Evolutionary conservation across 257 asterid genomes (phyloP), one percentile per base, ranked within the genome.

Genomic region (Knoxia roxburghii): DNA sequence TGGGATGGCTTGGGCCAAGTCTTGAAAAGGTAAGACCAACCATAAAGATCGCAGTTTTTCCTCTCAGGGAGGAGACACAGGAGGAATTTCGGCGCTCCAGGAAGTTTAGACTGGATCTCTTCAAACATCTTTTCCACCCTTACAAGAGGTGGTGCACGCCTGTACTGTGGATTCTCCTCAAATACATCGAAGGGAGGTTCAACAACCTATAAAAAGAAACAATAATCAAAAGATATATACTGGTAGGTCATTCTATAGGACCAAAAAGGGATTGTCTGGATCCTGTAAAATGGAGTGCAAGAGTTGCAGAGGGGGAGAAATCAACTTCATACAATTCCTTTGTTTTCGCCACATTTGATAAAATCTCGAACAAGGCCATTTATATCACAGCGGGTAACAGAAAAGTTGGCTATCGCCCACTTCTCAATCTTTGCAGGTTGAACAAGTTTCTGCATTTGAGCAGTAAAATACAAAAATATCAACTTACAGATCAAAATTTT

Each of bases 321-420:
- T 35, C 1, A 52, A 18, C 46, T 61, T 80, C 96, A 51, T 84
- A 92, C 98, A 64, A 89, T 76, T 82, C 98, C 98, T 79, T 92
- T 92, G 70, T 58, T 53, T 63, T 76, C 82, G 30, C 95, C 96
- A 66, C 88, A 83, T 77, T 79, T 92, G 14, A 71, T 76, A 72
- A 89, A 61, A 58, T 92, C 96, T 27, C 85, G 75, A 73, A 89
- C 48, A 46, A 92, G 91, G 59, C 71, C 68, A 49, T 72, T 80
- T 0, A 79, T 55, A 46, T 92, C 95, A 73, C 98, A 92, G 45
- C 98, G 96, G 7, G 90, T 4, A 9, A 37, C 89, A 13, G 98
- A 92, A 66, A 92, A 92, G 84, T 92, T 92, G 32, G 83, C 96
- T 57, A 89, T 86, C 15, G 95, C 96, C 97, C 98, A 92, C 14